A percentile compares a stretch with the other conserved stretches of the same genome.
Conservation (phyloP, 1,139 yeast species). For the Pneumocystis wakefieldiae region DNA sequence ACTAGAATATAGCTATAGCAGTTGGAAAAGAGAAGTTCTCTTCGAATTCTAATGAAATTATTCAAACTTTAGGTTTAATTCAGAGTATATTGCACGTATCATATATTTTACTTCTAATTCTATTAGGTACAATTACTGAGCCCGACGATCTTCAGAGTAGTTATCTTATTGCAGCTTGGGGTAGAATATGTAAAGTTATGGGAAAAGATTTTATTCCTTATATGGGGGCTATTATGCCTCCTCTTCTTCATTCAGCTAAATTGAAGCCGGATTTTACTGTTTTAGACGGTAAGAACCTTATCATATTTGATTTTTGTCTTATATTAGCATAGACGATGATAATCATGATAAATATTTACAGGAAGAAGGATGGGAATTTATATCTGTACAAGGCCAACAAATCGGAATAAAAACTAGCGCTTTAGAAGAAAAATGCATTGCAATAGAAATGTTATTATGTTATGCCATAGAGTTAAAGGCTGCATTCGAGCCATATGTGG, state of each 20-base stretch:
- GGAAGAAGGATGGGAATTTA: slow-evolving; percentile 91
- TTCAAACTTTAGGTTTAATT: slow-evolving; percentile 55
- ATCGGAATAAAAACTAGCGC: slow-evolving; percentile 89
- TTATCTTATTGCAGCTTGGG: slow-evolving; percentile 92
- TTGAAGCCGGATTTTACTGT: slow-evolving; percentile 80
- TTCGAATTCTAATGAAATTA: slow-evolving; percentile 60
- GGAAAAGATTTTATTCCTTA: slow-evolving; percentile 82
- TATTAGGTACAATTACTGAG: slow-evolving; percentile 19
- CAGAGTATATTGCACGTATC: slow-evolving; percentile 28
- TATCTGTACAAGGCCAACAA: slow-evolving; percentile 78
- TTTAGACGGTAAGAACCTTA: slow-evolving; percentile 32
- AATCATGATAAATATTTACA: slow-evolving; percentile 69
- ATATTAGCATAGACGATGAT: slow-evolving; percentile 39
- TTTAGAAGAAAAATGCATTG: slow-evolving; percentile 81
- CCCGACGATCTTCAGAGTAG: slow-evolving; percentile 74
- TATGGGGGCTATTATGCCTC: slow-evolving; percentile 78
- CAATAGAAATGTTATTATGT: slow-evolving; percentile 75
- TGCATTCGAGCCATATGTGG: slow-evolving; percentile 69
- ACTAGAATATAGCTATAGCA: slow-evolving; percentile 46
- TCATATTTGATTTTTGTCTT: not conserved
- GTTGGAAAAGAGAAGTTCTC: slow-evolving; percentile 85
- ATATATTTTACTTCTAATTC: not conserved
- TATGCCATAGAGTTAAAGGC: slow-evolving; percentile 77
- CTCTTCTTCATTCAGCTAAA: slow-evolving; percentile 67
- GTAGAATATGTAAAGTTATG: slow-evolving; percentile 72